phyloP scores from a whole-genome alignment of 345 rosid species.

The Eucalyptus urophylla region DNA sequence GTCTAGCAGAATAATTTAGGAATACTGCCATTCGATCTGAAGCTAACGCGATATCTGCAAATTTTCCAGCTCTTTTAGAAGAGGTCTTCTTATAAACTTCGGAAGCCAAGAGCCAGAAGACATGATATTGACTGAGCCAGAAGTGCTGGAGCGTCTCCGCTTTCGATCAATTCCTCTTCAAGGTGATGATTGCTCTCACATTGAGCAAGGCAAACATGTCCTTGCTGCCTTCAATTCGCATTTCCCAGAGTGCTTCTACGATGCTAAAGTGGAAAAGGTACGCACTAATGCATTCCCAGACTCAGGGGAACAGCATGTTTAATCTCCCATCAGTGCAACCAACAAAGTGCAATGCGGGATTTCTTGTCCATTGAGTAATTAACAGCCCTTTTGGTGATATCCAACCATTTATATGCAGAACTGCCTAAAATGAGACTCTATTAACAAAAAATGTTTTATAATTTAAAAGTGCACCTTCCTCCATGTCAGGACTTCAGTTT shows the following conservation, averaged over 20 bases:
- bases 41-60: background rate
- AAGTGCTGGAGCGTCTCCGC: background rate
- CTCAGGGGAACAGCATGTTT: background rate
- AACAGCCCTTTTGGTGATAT: background rate
- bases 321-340: background rate
- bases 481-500: background rate
- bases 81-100: background rate
- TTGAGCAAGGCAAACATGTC: background rate
- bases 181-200: constrained; percentile 1
- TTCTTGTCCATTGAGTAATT: background rate
- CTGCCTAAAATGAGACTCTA: background rate
- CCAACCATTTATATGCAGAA: background rate
- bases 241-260: background rate
- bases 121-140: background rate
- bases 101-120: background rate
- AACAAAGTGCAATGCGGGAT: background rate
- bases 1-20: background rate
- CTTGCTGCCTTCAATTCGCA: background rate
- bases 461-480: background rate
- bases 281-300: background rate
- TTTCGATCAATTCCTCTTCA: background rate
- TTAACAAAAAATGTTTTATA: background rate
- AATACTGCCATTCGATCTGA: too few species aligned
- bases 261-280: constrained; percentile 4
- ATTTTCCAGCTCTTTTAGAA: background rate